A percentile compares a stretch with the other conserved stretches of the same genome.
These are phyloP conservation scores for Epichloe aotearoae DNA, from an alignment of 2,329 filamentous ascomycete species.

Conservation along the genomic window DNA sequence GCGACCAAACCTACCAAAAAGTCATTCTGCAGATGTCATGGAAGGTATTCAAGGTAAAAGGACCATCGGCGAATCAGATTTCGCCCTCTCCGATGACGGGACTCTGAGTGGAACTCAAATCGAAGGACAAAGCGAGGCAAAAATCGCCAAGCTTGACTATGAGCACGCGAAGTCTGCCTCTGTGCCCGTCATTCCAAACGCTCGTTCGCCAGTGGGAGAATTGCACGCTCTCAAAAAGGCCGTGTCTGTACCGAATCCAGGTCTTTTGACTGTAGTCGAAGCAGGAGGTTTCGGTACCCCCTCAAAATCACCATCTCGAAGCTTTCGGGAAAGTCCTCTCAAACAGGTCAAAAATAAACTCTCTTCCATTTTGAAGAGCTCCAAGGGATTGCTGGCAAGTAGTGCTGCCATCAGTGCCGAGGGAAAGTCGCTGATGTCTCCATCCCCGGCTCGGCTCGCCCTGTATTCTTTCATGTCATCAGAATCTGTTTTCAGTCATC, in stretches of 20 bases:
- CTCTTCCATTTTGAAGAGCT: slow-evolving; percentile 79
- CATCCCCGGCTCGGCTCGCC: slow-evolving; percentile 34
- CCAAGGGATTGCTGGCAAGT: slow-evolving; percentile 73
- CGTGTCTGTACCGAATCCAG: slow-evolving; percentile 45
- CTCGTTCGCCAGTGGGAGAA: slow-evolving; percentile 9
- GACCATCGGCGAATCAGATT: slow-evolving; percentile 32
- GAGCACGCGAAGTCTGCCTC: slow-evolving; percentile 25
- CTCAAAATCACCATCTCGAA: slow-evolving; percentile 42
- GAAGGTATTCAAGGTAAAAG: slow-evolving; percentile 38
- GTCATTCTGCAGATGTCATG: slow-evolving; percentile 47
- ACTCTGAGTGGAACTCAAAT: neutral
- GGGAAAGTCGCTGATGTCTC: slow-evolving; percentile 46
- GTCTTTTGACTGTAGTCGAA: slow-evolving; percentile 35
- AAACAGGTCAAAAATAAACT: slow-evolving; percentile 89
- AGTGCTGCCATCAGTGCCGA: slow-evolving; percentile 53
- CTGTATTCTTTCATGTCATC: slow-evolving; percentile 32
- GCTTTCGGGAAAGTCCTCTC: slow-evolving; percentile 59
- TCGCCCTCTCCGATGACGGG: slow-evolving; percentile 6
- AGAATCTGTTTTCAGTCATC: slow-evolving; percentile 28
- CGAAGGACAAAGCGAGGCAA: neutral
- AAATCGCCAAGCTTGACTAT: slow-evolving; percentile 5
- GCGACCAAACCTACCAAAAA: slow-evolving; percentile 44
- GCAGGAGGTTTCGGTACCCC: slow-evolving; percentile 31
- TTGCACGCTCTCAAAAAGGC: slow-evolving; percentile 39
- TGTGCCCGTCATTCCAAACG: slow-evolving; percentile 37